Evolutionary conservation across 2,329 filamentous ascomycete species (phyloP).

Genomic region (Alternaria conjuncta): DNA sequence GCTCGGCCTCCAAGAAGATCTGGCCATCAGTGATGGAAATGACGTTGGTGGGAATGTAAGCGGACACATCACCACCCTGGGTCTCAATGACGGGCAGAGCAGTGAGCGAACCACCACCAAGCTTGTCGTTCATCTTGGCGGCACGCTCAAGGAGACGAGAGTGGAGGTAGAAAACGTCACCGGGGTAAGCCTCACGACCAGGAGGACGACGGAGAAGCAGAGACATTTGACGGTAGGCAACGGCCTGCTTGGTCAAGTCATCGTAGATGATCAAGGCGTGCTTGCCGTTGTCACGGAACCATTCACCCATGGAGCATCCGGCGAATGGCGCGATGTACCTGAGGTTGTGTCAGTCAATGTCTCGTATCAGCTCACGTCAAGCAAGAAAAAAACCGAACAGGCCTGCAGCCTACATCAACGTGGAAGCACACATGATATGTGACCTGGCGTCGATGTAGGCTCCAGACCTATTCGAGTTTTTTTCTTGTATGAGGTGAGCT

Average conservation of each 20-base stretch:
- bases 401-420: no score
- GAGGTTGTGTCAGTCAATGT: background rate
- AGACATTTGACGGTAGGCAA: conserved; percentile 98
- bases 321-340: conserved; percentile 70
- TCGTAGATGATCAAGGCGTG: conserved; percentile 93
- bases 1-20: conserved; percentile 98
- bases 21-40: conserved; percentile 99
- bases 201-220: conserved; percentile 96
- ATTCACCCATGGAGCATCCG: conserved; percentile 27
- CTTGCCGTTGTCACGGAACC: conserved; percentile 82
- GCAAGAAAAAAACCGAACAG: no score
- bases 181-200: conserved; percentile 98
- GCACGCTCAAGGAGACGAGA: conserved; percentile 97
- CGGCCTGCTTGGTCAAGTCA: conserved; percentile 97
- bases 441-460: no score
- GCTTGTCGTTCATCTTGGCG: conserved; percentile 97
- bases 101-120: conserved; percentile 94
- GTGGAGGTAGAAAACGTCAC: conserved; percentile 64
- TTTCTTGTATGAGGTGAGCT: no score
- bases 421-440: no score
- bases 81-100: conserved; percentile 95
- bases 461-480: no score
- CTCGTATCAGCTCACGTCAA: background rate
- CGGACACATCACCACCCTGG: conserved; percentile 99
- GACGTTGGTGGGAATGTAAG: conserved; percentile 99